A percentile compares a stretch with the other conserved stretches of the same genome.
These are phyloP conservation scores for Aspergillus cavernicola DNA, from an alignment of 495 filamentous ascomycete species.

Conservation along the genomic window DNA sequence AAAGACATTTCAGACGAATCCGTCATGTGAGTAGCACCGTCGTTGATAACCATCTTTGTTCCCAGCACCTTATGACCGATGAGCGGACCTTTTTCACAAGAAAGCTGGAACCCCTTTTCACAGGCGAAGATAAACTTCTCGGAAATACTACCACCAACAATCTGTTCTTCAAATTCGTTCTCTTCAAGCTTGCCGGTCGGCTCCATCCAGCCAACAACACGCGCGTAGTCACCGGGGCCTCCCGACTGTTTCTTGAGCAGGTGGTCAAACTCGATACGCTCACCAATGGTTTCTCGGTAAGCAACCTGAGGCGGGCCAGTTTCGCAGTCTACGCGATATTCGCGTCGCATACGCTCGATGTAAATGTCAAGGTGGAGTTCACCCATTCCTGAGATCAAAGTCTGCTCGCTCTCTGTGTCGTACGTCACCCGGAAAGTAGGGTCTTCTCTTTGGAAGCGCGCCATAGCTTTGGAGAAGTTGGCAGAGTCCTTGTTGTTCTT, in stretches of 20 bases:
- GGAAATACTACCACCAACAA: conserved; percentile 85
- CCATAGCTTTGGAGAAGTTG: conserved; percentile 98
- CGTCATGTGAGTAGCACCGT: conserved; percentile 96
- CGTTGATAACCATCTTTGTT: conserved; percentile 85
- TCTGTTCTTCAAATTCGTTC: conserved; percentile 81
- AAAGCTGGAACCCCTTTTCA: conserved; percentile 87
- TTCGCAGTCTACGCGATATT: conserved; percentile 92
- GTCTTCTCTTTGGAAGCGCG: conserved; percentile 97
- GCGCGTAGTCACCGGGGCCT: conserved; percentile 93
- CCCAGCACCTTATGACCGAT: conserved; percentile 94
- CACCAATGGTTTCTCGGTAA: conserved; percentile 89
- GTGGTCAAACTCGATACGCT: conserved; percentile 80
- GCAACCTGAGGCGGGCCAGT: conserved; percentile 97
- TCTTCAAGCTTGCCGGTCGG: conserved; percentile 67
- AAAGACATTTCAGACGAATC: conserved; percentile 99
- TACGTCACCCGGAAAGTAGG: conserved; percentile 95
- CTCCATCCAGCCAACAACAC: conserved; percentile 90
- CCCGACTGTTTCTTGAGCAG: conserved; percentile 95
- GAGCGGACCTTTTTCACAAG: conserved; percentile 84
- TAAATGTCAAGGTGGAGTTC: conserved; percentile 97
- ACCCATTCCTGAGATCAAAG: conserved; percentile 98
- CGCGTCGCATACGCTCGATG: conserved; percentile 94
- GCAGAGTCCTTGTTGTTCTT: conserved; percentile 88
- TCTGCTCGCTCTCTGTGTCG: conserved; percentile 86
- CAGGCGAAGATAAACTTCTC: conserved; percentile 97